phyloP scores from a whole-genome alignment of 2,329 filamentous ascomycete genomes.

The Phaeomoniella chlamydospora region DNA sequence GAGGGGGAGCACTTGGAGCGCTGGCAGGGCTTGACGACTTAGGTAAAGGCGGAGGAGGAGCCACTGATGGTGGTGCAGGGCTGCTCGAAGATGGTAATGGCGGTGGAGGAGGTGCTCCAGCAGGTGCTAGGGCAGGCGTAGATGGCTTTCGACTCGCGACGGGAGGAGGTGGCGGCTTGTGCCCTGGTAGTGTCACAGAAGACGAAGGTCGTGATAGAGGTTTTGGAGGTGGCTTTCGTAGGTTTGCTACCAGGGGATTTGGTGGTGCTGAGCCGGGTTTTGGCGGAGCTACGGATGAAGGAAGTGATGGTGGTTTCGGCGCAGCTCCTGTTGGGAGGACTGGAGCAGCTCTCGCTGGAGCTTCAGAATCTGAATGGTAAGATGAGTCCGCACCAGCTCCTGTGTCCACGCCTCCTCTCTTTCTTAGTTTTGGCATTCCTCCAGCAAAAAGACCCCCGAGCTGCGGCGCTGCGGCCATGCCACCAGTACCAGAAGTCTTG shows the following conservation, averaged over 20 bases:
- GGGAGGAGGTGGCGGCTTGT: conserved; percentile 40
- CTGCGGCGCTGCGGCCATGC: conserved; percentile 51
- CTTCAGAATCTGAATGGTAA: conserved; percentile 71
- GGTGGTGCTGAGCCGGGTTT: conserved; percentile 38
- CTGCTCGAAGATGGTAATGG: conserved; percentile 21
- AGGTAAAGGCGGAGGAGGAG: conserved; percentile 34
- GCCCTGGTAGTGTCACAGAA: conserved; percentile 39
- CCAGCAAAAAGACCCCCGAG: conserved; percentile 79
- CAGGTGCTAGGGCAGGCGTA: conserved; percentile 29
- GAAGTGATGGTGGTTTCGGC: conserved; percentile 26
- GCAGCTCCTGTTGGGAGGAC: conserved; percentile 39
- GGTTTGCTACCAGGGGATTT: conserved; percentile 36
- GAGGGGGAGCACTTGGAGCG: conserved; percentile 31
- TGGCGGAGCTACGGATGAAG: conserved; percentile 38
- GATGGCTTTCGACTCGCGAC: conserved; percentile 43
- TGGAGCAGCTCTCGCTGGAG: conserved; percentile 33
- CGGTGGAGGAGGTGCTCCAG: conserved; percentile 25
- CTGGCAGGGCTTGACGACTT: conserved; percentile 34
- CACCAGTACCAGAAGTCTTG: conserved; percentile 19
- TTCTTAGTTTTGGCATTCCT: conserved; percentile 90
- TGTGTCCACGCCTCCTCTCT: conserved; percentile 69
- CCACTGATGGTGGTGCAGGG: conserved; percentile 20
- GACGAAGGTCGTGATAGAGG: conserved; percentile 43
- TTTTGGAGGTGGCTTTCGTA: conserved; percentile 42
- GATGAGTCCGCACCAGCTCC: conserved; percentile 57